phyloP scores from a whole-genome alignment of 768 basidiomycete genomes.

The Lentinus brumalis region DNA sequence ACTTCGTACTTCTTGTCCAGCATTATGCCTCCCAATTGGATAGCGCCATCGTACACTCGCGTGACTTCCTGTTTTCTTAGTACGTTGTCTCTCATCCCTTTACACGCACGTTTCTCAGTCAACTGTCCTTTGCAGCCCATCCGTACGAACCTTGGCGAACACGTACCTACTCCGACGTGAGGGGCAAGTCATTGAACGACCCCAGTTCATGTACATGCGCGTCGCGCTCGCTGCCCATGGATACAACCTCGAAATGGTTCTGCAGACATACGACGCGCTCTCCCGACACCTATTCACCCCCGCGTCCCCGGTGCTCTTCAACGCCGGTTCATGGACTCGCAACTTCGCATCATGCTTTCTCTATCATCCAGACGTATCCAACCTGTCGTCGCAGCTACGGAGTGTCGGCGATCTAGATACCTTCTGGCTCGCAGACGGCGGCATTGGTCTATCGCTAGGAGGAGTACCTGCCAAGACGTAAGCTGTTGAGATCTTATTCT shows the following conservation, averaged over 20 bases:
- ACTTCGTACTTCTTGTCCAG: not conserved
- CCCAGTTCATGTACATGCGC: not conserved
- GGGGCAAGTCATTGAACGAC: not conserved
- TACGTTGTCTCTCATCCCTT: not conserved
- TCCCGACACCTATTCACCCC: not conserved
- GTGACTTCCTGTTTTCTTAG: not conserved
- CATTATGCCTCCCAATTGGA: not conserved
- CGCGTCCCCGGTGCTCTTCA: not conserved
- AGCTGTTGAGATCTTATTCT: too few relatives aligned
- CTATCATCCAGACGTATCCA: not conserved
- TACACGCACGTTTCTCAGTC: too few relatives aligned
- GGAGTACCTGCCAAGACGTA: not conserved
- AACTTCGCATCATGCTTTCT: not conserved
- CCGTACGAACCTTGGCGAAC: not conserved
- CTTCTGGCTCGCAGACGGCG: not conserved
- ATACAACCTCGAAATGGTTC: too few relatives aligned
- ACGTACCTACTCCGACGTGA: not conserved
- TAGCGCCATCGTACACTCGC: not conserved
- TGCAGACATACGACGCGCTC: not conserved
- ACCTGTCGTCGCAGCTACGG: not conserved
- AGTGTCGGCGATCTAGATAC: not conserved
- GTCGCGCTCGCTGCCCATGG: not conserved
- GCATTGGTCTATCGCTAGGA: not conserved
- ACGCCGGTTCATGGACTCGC: not conserved
- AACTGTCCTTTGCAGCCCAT: too few relatives aligned